These are phyloP conservation scores for Glonium stellatum DNA, from an alignment of 495 filamentous ascomycete genomes.

Conservation along the genomic window DNA sequence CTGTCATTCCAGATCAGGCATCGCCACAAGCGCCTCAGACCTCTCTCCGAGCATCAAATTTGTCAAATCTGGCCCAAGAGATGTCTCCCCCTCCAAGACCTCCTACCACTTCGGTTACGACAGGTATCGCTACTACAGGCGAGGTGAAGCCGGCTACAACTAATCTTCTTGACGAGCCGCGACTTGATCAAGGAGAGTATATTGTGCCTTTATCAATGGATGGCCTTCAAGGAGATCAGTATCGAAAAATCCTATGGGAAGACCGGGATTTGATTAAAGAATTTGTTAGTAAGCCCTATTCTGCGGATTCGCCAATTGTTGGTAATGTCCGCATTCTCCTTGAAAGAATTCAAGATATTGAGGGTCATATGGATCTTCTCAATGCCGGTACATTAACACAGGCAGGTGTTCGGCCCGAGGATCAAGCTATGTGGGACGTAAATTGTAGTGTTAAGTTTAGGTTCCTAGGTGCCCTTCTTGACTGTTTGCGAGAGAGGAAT, in stretches of 20 bases:
- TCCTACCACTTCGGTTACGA: not conserved
- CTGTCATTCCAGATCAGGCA: constrained; percentile 1
- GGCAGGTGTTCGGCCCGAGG: not conserved
- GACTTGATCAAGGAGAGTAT: not conserved
- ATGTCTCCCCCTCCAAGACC: not conserved
- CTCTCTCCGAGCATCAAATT: not conserved
- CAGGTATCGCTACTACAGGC: not conserved
- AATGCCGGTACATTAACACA: not conserved
- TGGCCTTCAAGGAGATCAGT: not conserved
- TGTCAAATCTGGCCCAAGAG: not conserved
- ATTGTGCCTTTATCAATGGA: not conserved
- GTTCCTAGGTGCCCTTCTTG: constrained; percentile 14
- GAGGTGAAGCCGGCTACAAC: not conserved
- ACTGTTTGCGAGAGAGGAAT: constrained; percentile 5
- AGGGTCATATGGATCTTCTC: constrained; percentile 18
- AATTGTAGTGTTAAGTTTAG: constrained; percentile 18
- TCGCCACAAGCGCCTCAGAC: constrained; percentile 3
- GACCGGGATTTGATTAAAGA: not conserved
- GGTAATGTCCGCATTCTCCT: not conserved
- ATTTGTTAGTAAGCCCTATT: not conserved
- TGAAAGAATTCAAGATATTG: constrained; percentile 8
- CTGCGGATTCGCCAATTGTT: not conserved
- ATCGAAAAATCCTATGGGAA: not conserved
- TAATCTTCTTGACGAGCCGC: not conserved
- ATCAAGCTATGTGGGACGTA: constrained; percentile 10